Conservation (phyloP, 2,329 filamentous ascomycete genomes). For the Fusarium tricinctum region DNA sequence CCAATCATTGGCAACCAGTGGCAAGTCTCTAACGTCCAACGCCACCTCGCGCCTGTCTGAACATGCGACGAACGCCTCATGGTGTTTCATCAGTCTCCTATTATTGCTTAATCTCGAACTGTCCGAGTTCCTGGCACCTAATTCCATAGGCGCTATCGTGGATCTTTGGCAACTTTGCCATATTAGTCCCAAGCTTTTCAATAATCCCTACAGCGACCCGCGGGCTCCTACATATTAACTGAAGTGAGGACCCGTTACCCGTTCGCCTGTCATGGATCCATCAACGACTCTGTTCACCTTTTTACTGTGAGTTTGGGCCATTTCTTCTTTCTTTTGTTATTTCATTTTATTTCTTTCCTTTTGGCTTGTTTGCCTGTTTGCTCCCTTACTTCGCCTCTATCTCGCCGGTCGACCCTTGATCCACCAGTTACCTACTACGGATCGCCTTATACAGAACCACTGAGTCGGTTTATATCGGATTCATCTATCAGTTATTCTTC, state of each 20-base stretch:
- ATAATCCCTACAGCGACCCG: conserved; percentile 26
- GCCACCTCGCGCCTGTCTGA: conserved; percentile 43
- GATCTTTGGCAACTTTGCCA: conserved; percentile 37
- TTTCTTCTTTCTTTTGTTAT: conserved; percentile 43
- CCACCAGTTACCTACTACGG: conserved; percentile 8
- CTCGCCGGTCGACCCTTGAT: conserved; percentile 44
- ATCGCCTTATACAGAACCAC: conserved; percentile 28
- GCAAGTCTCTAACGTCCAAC: conserved; percentile 10
- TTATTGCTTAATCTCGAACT: conserved; percentile 40
- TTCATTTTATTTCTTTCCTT: conserved; percentile 15
- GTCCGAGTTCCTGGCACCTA: conserved; percentile 26
- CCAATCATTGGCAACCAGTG: conserved; percentile 37
- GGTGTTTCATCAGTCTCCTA: conserved; percentile 47
- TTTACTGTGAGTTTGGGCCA: conserved; percentile 70
- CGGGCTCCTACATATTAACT: conserved; percentile 49
- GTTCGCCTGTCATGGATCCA: conserved; percentile 64
- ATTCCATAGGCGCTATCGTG: conserved; percentile 47
- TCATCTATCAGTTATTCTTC: conserved; percentile 13
- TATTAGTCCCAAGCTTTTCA: conserved; percentile 30
- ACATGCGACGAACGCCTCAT: conserved; percentile 44
- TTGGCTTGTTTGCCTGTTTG: conserved; percentile 34
- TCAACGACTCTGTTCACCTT: conserved; percentile 78
- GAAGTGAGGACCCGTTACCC: conserved; percentile 27
- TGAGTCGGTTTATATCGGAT: conserved; percentile 27
- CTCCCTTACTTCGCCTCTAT: conserved; percentile 26